These are phyloP conservation scores for Echinochloa phyllopogon DNA, from an alignment of 176 grass and related monocot genomes.

Conservation along the genomic window DNA sequence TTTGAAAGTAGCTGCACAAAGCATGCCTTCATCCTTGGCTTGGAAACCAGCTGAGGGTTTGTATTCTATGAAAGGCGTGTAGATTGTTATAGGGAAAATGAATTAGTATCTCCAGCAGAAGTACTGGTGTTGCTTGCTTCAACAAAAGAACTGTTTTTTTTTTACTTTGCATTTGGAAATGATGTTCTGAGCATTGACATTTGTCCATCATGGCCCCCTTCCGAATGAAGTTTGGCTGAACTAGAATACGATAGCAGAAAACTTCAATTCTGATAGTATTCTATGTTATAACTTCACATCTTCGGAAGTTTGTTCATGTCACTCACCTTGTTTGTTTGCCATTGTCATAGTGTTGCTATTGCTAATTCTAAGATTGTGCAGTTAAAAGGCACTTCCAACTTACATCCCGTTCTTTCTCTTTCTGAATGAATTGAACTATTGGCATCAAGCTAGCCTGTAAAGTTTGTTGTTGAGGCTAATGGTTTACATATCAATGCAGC, in stretches of 20 bases:
- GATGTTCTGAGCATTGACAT: not conserved
- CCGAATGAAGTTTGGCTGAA: not conserved
- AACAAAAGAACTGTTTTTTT: not conserved
- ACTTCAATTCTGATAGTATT: not conserved
- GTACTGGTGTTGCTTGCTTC: not conserved
- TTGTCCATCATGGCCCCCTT: slow-evolving; percentile 2
- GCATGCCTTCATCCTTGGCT: not conserved
- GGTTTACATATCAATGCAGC: slow-evolving; percentile 45
- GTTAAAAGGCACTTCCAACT: not conserved
- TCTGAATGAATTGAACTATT: not conserved
- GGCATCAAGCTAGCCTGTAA: not conserved
- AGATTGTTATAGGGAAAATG: not conserved
- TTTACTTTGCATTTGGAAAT: not conserved
- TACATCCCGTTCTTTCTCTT: not conserved
- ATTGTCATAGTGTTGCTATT: not conserved
- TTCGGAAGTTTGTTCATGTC: not conserved
- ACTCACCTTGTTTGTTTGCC: not conserved
- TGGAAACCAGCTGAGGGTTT: not conserved
- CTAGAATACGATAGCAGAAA: not conserved
- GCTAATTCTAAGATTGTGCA: not conserved
- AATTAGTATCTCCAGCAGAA: not conserved
- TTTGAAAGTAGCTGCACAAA: slow-evolving; percentile 6
- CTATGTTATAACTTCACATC: not conserved
- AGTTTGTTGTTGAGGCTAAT: not conserved
- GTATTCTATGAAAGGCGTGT: not conserved